Evolutionary conservation across 2,329 filamentous ascomycete species (phyloP).

Genomic region (Curvularia hawaiiensis): DNA sequence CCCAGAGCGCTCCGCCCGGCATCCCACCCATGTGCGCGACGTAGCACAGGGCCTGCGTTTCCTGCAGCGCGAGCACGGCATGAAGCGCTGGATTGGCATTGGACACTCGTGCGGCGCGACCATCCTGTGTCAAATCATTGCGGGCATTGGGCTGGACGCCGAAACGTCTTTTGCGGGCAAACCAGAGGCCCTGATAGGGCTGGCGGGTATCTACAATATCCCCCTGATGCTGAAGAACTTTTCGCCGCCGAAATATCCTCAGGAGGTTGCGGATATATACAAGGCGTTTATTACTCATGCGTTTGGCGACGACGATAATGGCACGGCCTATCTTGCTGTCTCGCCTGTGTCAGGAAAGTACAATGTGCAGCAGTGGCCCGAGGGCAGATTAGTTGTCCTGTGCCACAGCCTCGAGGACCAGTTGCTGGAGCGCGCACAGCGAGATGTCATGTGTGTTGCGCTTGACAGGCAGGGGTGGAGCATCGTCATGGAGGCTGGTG

Average conservation of each 20-base stretch:
- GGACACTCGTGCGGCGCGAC: slow-evolving; percentile 70
- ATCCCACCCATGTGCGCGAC: slow-evolving; percentile 67
- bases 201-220: slow-evolving; percentile 72
- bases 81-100: slow-evolving; percentile 59
- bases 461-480: slow-evolving; percentile 53
- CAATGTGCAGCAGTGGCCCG: slow-evolving; percentile 46
- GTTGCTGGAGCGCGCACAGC: slow-evolving; percentile 61
- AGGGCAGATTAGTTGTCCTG: slow-evolving; percentile 49
- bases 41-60: slow-evolving; percentile 58
- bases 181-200: slow-evolving; percentile 59
- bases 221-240: slow-evolving; percentile 57
- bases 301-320: slow-evolving; percentile 56
- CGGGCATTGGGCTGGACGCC: neutral
- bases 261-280: slow-evolving; percentile 57
- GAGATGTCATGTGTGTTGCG: slow-evolving; percentile 59
- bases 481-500: slow-evolving; percentile 34
- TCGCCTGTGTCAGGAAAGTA: slow-evolving; percentile 60
- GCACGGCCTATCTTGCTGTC: slow-evolving; percentile 34
- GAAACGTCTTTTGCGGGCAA: neutral
- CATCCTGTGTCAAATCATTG: slow-evolving; percentile 63
- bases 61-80: slow-evolving; percentile 55
- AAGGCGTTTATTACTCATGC: slow-evolving; percentile 62
- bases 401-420: slow-evolving; percentile 56
- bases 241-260: slow-evolving; percentile 34
- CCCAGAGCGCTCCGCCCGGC: slow-evolving; percentile 54